phyloP scores from a whole-genome alignment of 1,139 yeast genomes.

The Saccharomyces pastorianus region DNA sequence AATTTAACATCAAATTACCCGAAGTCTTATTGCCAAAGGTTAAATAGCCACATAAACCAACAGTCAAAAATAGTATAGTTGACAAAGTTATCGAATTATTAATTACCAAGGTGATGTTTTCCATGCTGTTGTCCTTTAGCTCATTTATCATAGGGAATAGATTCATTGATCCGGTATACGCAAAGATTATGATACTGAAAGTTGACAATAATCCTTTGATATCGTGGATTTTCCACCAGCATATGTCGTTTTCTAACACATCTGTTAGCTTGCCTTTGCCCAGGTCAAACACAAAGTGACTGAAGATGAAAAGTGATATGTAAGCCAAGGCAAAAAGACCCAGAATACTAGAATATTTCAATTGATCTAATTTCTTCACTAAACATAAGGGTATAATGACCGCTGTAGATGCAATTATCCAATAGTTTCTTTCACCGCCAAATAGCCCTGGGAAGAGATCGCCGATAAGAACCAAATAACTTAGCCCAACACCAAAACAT shows the following conservation, averaged over 20 bases:
- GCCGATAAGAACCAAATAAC: conserved; percentile 82
- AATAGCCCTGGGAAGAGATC: conserved; percentile 74
- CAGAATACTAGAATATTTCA: conserved; percentile 75
- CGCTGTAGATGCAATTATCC: conserved; percentile 59
- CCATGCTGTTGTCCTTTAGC: conserved; percentile 48
- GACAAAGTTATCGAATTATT: conserved; percentile 49
- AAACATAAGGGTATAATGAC: conserved; percentile 69
- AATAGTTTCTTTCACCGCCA: conserved; percentile 38
- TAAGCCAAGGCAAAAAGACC: conserved; percentile 78
- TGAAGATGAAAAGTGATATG: conserved; percentile 62
- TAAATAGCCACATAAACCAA: conserved; percentile 77
- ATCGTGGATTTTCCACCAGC: conserved; percentile 47
- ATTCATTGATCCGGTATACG: conserved; percentile 92
- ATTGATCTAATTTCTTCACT: conserved; percentile 67
- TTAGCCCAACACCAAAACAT: conserved; percentile 91
- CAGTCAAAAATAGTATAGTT: conserved; percentile 52
- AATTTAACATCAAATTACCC: conserved; percentile 75
- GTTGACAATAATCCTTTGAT: conserved; percentile 61
- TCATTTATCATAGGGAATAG: conserved; percentile 88
- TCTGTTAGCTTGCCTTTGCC: conserved; percentile 33
- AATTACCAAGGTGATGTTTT: conserved; percentile 46
- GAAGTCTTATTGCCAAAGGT: conserved; percentile 75
- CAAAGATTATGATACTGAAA: conserved; percentile 83
- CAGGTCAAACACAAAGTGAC: conserved; percentile 34
- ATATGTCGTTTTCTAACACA: conserved; percentile 31